Evolutionary conservation across 2,329 filamentous ascomycete species (phyloP).

Genomic region (Curvularia hawaiiensis): DNA sequence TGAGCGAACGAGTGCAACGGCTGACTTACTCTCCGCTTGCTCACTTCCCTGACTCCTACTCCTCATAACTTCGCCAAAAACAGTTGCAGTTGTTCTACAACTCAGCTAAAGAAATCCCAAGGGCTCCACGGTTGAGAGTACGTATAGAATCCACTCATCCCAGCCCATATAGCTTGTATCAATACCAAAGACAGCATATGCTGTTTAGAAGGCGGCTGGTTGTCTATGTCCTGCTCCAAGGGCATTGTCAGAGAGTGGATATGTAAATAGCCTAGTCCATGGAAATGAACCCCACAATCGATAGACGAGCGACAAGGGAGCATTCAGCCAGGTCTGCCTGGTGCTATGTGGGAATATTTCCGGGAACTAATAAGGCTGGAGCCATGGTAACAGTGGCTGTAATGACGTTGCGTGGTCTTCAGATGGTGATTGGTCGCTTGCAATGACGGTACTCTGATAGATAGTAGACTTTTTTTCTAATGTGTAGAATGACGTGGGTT

Average conservation of each 20-base stretch:
- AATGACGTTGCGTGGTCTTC: slow-evolving; percentile 16
- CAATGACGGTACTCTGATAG: slow-evolving; percentile 16
- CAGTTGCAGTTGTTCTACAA: too few species aligned
- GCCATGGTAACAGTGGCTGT: slow-evolving; percentile 7
- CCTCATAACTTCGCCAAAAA: too few species aligned
- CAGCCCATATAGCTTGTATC: not conserved
- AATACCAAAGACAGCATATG: not conserved
- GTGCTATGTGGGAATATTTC: slow-evolving; percentile 20
- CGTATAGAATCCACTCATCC: too few species aligned
- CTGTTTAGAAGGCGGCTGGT: not conserved
- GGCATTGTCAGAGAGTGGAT: slow-evolving; percentile 1
- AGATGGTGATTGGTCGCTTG: slow-evolving; percentile 17
- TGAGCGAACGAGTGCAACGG: too few species aligned
- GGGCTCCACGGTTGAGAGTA: too few species aligned
- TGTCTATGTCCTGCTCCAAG: slow-evolving; percentile 1
- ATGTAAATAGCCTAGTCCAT: slow-evolving; percentile 1
- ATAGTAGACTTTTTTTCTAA: not conserved
- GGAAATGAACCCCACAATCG: slow-evolving; percentile 32
- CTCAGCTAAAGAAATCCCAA: too few species aligned
- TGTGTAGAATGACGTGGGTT: not conserved
- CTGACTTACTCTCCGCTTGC: too few species aligned
- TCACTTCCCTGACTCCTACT: too few species aligned
- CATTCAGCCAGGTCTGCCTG: slow-evolving; percentile 32
- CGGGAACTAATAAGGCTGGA: slow-evolving; percentile 14
- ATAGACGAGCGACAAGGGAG: slow-evolving; percentile 24